These are phyloP conservation scores for Penicillium hordei DNA, from an alignment of 2,329 filamentous ascomycete genomes.

Conservation along the genomic window DNA sequence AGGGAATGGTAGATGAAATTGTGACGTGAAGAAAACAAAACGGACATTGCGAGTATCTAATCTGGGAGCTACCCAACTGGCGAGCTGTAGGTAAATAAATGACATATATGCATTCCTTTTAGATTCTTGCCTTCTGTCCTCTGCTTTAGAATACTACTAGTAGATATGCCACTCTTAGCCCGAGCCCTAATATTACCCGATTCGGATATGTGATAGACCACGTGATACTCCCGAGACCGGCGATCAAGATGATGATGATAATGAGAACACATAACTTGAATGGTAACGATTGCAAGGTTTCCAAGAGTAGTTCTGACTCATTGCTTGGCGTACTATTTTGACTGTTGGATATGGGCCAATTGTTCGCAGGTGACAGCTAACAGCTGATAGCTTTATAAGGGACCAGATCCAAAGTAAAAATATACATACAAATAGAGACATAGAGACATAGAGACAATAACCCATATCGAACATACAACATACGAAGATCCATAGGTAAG, in stretches of 20 bases:
- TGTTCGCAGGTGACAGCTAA: not conserved
- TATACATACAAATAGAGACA: not conserved
- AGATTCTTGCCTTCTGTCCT: not conserved
- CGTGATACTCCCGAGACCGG: slow-evolving; percentile 1
- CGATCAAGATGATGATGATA: not conserved
- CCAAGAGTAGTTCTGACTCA: not conserved
- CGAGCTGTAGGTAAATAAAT: not conserved
- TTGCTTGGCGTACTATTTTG: not conserved
- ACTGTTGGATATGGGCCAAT: not conserved
- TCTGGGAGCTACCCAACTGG: not conserved
- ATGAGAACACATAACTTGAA: not conserved
- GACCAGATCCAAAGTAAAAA: not conserved
- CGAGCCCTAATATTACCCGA: not conserved
- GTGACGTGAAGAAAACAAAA: not conserved
- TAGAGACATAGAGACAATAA: not conserved
- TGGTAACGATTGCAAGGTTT: not conserved
- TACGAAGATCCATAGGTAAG: not conserved
- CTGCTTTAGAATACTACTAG: too few relatives aligned
- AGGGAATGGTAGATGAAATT: not conserved
- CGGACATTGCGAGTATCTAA: not conserved
- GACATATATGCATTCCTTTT: not conserved
- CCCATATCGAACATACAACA: too few relatives aligned
- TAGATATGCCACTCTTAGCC: not conserved
- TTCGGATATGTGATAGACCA: not conserved
- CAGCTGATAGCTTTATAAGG: not conserved